phyloP scores from a whole-genome alignment of 331 rosid genomes.

The Quercus tomentella region DNA sequence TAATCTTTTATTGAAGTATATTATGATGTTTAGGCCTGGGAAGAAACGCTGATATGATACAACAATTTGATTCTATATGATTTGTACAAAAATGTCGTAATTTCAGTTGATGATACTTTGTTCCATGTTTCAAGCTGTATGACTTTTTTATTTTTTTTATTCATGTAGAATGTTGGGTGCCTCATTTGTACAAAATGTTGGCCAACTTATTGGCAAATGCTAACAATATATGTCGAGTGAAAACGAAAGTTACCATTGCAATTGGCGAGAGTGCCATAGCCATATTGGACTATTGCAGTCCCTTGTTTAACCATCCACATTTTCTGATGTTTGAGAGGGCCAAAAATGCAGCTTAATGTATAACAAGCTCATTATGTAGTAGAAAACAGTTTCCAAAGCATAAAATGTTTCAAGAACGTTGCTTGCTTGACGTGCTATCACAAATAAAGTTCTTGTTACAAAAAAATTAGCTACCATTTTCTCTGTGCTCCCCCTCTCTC shows the following conservation, averaged over 20 bases:
- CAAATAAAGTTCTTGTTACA: no score
- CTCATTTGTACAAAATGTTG: neutral
- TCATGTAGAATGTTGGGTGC: neutral
- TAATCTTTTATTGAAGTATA: neutral
- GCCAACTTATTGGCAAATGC: neutral
- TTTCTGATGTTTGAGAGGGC: no score
- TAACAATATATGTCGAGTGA: neutral
- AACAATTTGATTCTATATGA: neutral
- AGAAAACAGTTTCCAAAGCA: no score
- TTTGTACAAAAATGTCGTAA: neutral
- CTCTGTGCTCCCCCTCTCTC: no score
- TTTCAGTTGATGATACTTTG: neutral
- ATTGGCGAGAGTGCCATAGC: neutral
- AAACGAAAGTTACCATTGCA: neutral
- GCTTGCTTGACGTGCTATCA: no score
- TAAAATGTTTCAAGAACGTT: no score
- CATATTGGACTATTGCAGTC: no score
- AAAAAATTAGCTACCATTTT: no score
- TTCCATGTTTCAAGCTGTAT: neutral
- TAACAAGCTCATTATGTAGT: no score
- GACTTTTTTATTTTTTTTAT: neutral
- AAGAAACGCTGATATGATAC: conserved; percentile 3
- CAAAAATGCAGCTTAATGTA: no score
- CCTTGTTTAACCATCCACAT: neutral
- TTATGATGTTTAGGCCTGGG: neutral